Evolutionary conservation across 805 yeast species (phyloP), one percentile per base, ranked within the genome.

Genomic region (Debaryomyces tyrocola): DNA sequence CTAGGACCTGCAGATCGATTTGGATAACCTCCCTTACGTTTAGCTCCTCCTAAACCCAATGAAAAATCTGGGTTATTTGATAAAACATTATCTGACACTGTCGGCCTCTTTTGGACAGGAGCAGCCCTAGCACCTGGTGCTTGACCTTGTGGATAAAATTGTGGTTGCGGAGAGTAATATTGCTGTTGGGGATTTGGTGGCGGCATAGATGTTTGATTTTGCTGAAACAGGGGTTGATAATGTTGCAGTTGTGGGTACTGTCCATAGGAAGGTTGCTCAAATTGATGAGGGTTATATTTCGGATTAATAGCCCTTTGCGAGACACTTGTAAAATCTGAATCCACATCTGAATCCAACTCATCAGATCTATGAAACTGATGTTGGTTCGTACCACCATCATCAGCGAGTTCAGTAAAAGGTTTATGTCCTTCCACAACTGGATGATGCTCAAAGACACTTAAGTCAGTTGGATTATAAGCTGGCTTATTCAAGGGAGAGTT

Each of bases 251-350:
- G 47, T 6, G 36, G 48, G 20, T 42, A 41, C 33, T 47, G 46
- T 14, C 34, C 40, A 3, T 45, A 17, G 12, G 38, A 31, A 17
- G 18, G 18, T 10, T 45, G 47, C 28, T 35, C 43, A 18, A 44
- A 43, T 24, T 33, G 48, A 2, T 20, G 36, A 18, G 12, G 41
- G 55, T 69, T 73, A 53, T 79, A 82, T 21, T 70, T 65, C 14
- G 86, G 87, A 56, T 86, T 86, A 12, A 82, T 75, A 21, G 84
- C 90, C 60, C 92, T 73, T 64, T 86, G 92, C 6, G 91, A 84
- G 1, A 87, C 87, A 43, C 90, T 83, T 1, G 94, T 86, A 63
- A 87, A 84, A 57, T 84, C 85, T 0, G 92, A 85, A 40, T 74
- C 81, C 28, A 60, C 60, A 50, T 72, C 77, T 0, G 76, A 72